Conservation (phyloP, 2,329 filamentous ascomycete species). For the Pestalotiopsis fici region DNA sequence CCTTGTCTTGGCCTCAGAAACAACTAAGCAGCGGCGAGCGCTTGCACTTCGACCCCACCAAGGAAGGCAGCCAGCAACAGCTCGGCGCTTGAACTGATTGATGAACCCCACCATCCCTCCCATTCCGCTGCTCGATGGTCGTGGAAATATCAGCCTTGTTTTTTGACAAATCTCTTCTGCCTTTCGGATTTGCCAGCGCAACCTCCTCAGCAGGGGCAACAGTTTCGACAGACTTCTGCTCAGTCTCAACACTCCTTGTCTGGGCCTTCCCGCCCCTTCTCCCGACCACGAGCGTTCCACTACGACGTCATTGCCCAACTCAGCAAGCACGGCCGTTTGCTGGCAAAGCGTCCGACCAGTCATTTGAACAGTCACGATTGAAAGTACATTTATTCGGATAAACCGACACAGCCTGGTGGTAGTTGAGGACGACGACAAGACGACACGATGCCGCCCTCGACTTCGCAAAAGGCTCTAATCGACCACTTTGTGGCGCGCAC, state of each 20-base stretch:
- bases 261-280: not conserved
- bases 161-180: not conserved
- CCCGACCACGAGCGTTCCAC: not conserved
- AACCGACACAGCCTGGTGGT: not conserved
- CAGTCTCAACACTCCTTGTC: not conserved
- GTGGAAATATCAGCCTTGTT: not conserved
- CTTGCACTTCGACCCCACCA: not conserved
- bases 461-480: slow-evolving; percentile 25
- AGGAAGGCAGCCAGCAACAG: not conserved
- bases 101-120: not conserved
- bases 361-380: not conserved
- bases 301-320: not conserved
- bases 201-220: not conserved
- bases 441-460: slow-evolving; percentile 19
- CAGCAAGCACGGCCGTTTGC: too few relatives aligned
- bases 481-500: slow-evolving; percentile 30
- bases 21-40: too few relatives aligned
- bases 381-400: not conserved
- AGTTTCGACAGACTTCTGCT: too few relatives aligned
- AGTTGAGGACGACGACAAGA: too few relatives aligned
- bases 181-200: not conserved
- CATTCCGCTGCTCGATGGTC: not conserved
- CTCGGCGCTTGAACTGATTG: too few relatives aligned
- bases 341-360: too few relatives aligned
- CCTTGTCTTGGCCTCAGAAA: too few relatives aligned